A percentile compares a stretch with the other conserved stretches of the same genome.
phyloP scores from a whole-genome alignment of 73 alveolate species.

The Paramecium pentaurelia region DNA sequence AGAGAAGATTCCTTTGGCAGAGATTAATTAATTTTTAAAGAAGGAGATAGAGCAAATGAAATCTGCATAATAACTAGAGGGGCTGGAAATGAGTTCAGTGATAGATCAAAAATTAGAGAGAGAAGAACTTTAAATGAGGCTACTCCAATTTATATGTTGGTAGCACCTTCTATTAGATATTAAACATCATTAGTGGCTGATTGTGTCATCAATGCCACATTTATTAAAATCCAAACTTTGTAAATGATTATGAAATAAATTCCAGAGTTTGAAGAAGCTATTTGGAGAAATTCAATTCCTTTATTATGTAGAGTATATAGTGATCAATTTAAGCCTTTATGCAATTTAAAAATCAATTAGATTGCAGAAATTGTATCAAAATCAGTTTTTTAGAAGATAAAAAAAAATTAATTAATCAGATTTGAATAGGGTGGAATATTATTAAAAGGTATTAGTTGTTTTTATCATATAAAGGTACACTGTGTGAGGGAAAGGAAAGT shows the following conservation, averaged over 20 bases:
- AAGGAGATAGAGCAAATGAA: constrained; percentile 46
- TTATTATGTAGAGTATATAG: background rate
- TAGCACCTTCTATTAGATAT: constrained; percentile 49
- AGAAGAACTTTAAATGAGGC: constrained; percentile 5
- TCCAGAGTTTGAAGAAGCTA: constrained; percentile 2
- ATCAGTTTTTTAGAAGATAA: background rate
- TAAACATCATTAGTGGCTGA: constrained; percentile 50
- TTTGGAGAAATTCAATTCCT: background rate
- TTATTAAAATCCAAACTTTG: background rate
- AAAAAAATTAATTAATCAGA: background rate
- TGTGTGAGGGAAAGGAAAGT: background rate
- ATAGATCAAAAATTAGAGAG: background rate
- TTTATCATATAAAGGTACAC: background rate
- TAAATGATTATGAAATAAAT: background rate
- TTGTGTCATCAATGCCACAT: constrained; percentile 40
- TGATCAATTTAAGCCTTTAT: background rate
- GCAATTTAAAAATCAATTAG: background rate
- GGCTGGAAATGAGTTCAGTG: constrained; percentile 44
- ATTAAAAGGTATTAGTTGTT: background rate
- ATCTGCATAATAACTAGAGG: constrained; percentile 48
- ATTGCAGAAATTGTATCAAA: background rate
- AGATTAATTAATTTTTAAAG: constrained; percentile 35
- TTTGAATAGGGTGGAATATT: background rate
- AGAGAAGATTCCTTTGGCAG: constrained; percentile 38
- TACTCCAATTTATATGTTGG: constrained; percentile 30